Base-by-base conservation (phyloP, 2,329 filamentous ascomycete genomes). In the Aspergillus candidus region DNA sequence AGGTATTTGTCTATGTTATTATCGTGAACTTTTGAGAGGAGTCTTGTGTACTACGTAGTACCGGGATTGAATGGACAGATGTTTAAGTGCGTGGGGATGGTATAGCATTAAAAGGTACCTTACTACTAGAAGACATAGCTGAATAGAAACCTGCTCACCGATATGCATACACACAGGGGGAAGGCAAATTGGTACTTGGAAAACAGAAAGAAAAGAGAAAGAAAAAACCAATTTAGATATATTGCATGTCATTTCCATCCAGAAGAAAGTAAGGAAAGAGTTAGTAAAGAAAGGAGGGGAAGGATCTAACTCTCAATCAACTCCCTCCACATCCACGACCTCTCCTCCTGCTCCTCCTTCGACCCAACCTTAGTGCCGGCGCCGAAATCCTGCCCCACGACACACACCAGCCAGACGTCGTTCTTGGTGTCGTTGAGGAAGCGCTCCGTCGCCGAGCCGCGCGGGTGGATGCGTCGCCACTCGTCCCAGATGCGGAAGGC, bases 401-500 rank as follows among this genome's bases (percentile, higher is more conserved):
- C 69, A 71, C 95, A 97, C 35, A 97, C 89, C 55, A 98, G 71
- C 86, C 90, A 96, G 53, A 80, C 77, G 56, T 88, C 87, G 36
- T 79, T 74, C 59, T 80, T 78, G 31, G 84, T 74, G 5, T 72
- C 64, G 49, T 84, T 80, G 35, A 98, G 71, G 44, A 96, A 72
- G 59, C 77, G 79, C 55, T 84, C 82, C 47, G 83, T 89, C 40
- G 79, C 74, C 3, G 83, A 85, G 5, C 79, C 81, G 38, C 82
- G 77, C n/a, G 81, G 81, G 66, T 95, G 97, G 37, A 96, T 85
- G 54, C 86, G 78, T 48, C 86, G 83, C 93, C 93, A 98, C 72
- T 97, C 93, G 34, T 76, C 79, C 86, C 91, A 97, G 59, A 97
- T 95, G 29, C 84, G 85, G 71, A 93, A 98, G 1, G 93, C 91